A percentile compares a stretch with the other conserved stretches of the same genome.
Conservation (phyloP, 2,329 filamentous ascomycete genomes). For the Colletotrichum destructivum region DNA sequence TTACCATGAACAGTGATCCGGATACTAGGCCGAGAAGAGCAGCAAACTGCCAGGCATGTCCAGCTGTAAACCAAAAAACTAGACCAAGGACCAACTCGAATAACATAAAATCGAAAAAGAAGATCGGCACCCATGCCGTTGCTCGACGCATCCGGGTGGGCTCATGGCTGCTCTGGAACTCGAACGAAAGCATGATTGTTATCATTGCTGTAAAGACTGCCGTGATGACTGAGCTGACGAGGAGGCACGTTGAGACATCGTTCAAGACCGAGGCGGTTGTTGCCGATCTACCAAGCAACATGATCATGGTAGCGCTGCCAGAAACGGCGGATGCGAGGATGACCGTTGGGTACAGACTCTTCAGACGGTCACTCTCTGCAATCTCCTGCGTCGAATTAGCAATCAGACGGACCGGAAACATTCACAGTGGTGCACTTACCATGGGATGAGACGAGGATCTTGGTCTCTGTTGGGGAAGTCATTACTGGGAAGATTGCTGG, state of each 20-base stretch:
- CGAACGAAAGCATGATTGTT: neutral
- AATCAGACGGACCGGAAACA: neutral
- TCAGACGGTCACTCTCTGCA: slow-evolving; percentile 3
- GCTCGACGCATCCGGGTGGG: neutral
- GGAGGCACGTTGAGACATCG: neutral
- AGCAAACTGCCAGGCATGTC: too few species aligned
- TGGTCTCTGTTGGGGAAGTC: too few species aligned
- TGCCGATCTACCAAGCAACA: neutral
- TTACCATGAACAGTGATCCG: too few species aligned
- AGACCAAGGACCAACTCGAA: too few species aligned
- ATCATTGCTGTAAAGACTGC: neutral
- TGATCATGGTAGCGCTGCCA: neutral
- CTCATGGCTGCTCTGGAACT: neutral
- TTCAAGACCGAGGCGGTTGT: neutral
- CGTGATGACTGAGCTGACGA: neutral
- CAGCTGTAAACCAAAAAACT: too few species aligned
- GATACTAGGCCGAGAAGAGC: too few species aligned
- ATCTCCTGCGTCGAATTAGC: neutral
- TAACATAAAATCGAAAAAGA: too few species aligned
- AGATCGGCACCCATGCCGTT: too few species aligned
- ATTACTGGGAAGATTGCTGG: too few species aligned
- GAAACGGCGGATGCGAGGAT: neutral
- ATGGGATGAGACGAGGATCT: neutral
- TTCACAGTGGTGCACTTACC: neutral
- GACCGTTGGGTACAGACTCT: neutral